Evolutionary conservation across 2,329 filamentous ascomycete genomes (phyloP).

Genomic region (Pezicula neosporulosa): DNA sequence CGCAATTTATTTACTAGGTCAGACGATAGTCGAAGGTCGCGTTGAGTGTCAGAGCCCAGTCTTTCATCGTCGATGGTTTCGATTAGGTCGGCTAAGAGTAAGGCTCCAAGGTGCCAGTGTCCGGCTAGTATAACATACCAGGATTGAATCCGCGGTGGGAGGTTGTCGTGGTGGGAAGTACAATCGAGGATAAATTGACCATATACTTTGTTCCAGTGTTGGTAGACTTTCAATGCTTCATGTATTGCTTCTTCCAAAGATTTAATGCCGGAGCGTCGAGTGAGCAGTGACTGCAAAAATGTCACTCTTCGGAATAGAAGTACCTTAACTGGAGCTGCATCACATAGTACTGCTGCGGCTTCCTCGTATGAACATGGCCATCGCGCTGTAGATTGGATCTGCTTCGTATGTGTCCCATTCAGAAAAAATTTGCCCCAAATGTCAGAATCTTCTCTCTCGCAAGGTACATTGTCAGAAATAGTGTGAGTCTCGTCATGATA

Average conservation of each 20-base stretch:
- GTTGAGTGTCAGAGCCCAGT: conserved; percentile 24
- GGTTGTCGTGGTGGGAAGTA: conserved; percentile 42
- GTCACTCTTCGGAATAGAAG: conserved; percentile 53
- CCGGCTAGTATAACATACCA: conserved; percentile 56
- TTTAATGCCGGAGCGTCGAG: conserved; percentile 32
- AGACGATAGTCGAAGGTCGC: conserved; percentile 22
- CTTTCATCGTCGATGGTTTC: conserved; percentile 42
- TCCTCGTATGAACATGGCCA: conserved; percentile 55
- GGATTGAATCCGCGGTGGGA: conserved; percentile 51
- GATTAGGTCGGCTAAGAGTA: conserved; percentile 52
- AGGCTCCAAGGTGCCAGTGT: conserved; percentile 54
- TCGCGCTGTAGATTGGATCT: conserved; percentile 5
- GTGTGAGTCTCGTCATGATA: not conserved
- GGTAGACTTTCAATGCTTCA: conserved; percentile 45
- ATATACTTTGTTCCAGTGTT: conserved; percentile 52
- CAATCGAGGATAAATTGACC: conserved; percentile 49
- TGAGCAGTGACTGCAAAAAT: conserved; percentile 49
- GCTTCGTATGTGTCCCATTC: not conserved
- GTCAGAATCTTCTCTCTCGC: conserved; percentile 13
- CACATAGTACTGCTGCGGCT: conserved; percentile 44
- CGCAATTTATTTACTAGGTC: conserved; percentile 38
- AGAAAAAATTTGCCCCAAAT: conserved; percentile 38
- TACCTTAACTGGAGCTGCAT: conserved; percentile 55
- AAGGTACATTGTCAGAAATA: no score
- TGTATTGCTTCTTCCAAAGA: conserved; percentile 45